Evolutionary conservation across 495 filamentous ascomycete species (phyloP), one percentile per base, ranked within the genome.

Genomic region (Neurospora terricola): DNA sequence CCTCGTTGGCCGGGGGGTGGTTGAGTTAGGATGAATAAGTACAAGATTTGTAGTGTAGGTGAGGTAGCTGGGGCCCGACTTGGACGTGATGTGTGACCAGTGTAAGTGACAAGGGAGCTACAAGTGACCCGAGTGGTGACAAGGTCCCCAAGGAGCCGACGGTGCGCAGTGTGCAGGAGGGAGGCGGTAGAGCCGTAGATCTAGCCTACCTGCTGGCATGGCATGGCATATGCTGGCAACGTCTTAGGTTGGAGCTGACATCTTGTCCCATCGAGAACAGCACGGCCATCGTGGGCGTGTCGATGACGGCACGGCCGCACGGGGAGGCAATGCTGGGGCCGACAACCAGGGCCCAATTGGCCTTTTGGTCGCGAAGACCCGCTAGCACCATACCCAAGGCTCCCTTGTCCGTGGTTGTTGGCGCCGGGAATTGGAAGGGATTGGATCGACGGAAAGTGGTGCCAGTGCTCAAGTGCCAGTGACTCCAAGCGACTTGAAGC

Each of bases 221-320:
- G 54, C 54, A 62, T 62, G 14, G 54, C 54, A 62, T 62, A 62
- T 62, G 54, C 54, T 62, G 54, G 54, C 54, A 62, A 62, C 23
- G 54, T 62, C 54, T 59, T n/a, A n/a, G n/a, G n/a, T n/a, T 34
- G 48, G 48, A 23, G 23, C 48, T 59, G 54, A 62, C 54, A 62
- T 34, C 5, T 62, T 34, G 48, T 30, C 48, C 48, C 48, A 59
- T 59, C 23, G 54, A 62, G 54, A 62, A 62, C 54, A 62, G 54
- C 54, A 62, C 54, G 54, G 54, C 54, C 54, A 62, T 62, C 23
- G 54, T 62, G 54, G 54, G 27, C 34, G 9, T 72, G 54, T 74
- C 73, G 59, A 74, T 74, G 73, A 74, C 73, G 73, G 73, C 73
- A 74, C 34, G 73, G 73, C 73, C 70, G 70, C 73, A 74, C 34